phyloP scores from a whole-genome alignment of 2,329 filamentous ascomycete genomes.

The Aspergillus luchuensis region DNA sequence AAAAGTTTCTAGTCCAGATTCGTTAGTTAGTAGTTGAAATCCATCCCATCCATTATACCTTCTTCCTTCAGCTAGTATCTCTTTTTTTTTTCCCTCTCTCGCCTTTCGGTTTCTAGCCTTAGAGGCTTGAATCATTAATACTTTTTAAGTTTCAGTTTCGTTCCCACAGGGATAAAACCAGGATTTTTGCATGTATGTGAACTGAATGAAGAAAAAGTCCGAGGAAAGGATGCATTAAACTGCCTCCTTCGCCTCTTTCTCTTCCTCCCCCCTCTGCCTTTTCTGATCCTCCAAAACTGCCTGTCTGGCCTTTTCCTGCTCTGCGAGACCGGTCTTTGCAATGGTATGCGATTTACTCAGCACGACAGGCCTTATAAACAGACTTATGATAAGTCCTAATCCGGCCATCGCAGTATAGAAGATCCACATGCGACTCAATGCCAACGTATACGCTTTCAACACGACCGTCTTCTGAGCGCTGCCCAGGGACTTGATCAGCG shows the following conservation, averaged over 20 bases:
- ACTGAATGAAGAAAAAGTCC: too few species aligned
- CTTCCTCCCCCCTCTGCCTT: constrained; percentile 57
- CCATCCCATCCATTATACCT: not conserved
- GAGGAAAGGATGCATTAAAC: constrained; percentile 2
- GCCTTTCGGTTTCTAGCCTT: not conserved
- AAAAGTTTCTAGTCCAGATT: too few species aligned
- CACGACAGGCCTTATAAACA: constrained; percentile 41
- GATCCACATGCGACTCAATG: constrained; percentile 54
- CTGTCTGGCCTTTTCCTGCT: constrained; percentile 46
- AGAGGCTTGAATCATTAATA: too few species aligned
- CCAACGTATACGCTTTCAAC: constrained; percentile 44
- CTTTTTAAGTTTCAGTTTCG: too few species aligned
- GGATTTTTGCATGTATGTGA: too few species aligned
- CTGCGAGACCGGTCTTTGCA: constrained; percentile 48
- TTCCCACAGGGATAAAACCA: too few species aligned
- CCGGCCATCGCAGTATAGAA: constrained; percentile 47
- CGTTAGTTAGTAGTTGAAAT: too few species aligned
- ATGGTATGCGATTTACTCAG: constrained; percentile 47
- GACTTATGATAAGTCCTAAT: constrained; percentile 42
- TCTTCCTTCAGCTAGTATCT: not conserved
- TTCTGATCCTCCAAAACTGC: constrained; percentile 33
- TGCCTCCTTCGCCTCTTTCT: constrained; percentile 61
- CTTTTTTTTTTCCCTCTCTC: not conserved
- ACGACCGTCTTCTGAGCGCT: constrained; percentile 38
- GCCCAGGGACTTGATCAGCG: constrained; percentile 38